These are phyloP conservation scores for Metarhizium rileyi DNA, from an alignment of 2,329 filamentous ascomycete species.

Conservation along the genomic window DNA sequence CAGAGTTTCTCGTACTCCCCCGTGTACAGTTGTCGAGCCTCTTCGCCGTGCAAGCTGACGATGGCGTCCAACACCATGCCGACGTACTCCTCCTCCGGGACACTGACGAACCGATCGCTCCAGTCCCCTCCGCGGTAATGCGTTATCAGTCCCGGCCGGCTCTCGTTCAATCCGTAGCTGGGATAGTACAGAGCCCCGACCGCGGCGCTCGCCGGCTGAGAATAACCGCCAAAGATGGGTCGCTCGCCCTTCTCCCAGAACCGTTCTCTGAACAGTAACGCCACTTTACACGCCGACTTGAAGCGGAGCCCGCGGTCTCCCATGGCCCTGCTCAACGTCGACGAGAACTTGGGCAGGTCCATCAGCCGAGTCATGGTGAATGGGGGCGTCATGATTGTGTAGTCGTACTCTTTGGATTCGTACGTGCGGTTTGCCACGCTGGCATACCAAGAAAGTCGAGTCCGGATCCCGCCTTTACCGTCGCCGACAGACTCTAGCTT, in stretches of 20 bases:
- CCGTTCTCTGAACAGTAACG: slow-evolving; percentile 47
- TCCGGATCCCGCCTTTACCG: background rate
- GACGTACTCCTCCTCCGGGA: slow-evolving; percentile 5
- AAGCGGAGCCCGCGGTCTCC: slow-evolving; percentile 14
- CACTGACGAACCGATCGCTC: slow-evolving; percentile 7
- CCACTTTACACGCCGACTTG: slow-evolving; percentile 27
- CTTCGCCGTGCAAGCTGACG: slow-evolving; percentile 14
- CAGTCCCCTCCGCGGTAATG: slow-evolving; percentile 8
- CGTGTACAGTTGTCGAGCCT: slow-evolving; percentile 46
- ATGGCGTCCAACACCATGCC: slow-evolving; percentile 3
- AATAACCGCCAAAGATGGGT: slow-evolving; percentile 32
- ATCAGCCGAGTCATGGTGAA: slow-evolving; percentile 28
- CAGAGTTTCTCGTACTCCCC: slow-evolving; percentile 48
- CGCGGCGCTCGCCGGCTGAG: slow-evolving; percentile 5
- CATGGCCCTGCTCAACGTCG: slow-evolving; percentile 16
- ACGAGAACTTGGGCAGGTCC: slow-evolving; percentile 26
- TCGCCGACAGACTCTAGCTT: slow-evolving; percentile 11
- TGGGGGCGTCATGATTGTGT: slow-evolving; percentile 26
- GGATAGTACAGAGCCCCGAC: slow-evolving; percentile 36
- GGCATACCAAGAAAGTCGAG: slow-evolving; percentile 7
- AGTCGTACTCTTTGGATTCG: slow-evolving; percentile 24
- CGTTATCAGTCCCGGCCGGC: slow-evolving; percentile 37
- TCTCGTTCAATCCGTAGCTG: slow-evolving; percentile 39
- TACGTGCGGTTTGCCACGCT: slow-evolving; percentile 14
- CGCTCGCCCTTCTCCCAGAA: slow-evolving; percentile 19